phyloP scores from a whole-genome alignment of 352 stramenopile species.

The Globisporangium barbulae region DNA sequence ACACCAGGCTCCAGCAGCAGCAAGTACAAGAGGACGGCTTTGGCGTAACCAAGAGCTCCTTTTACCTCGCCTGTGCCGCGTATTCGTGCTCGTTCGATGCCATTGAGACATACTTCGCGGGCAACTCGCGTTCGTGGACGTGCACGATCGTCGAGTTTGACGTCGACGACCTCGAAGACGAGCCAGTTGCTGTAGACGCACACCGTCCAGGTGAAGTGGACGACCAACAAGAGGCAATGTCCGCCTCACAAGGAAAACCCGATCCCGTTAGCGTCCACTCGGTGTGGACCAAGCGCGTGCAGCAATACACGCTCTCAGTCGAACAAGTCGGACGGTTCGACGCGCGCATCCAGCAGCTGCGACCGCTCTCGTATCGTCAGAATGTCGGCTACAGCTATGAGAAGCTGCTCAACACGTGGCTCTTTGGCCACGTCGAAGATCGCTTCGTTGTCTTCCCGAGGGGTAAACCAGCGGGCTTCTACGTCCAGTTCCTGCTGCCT shows the following conservation, averaged over 20 bases:
- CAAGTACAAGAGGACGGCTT: neutral
- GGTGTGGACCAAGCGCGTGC: slow-evolving; percentile 15
- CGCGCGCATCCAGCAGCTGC: slow-evolving; percentile 14
- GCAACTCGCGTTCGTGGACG: slow-evolving; percentile 17
- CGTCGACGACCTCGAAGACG: slow-evolving; percentile 47
- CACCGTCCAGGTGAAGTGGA: slow-evolving; percentile 42
- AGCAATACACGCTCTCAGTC: slow-evolving; percentile 16
- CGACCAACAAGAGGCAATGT: neutral
- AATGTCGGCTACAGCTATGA: slow-evolving; percentile 18
- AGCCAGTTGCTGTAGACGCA: neutral
- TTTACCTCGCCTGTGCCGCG: slow-evolving; percentile 26
- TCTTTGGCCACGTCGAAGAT: slow-evolving; percentile 36
- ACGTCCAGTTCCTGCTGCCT: slow-evolving; percentile 63
- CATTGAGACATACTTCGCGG: slow-evolving; percentile 17
- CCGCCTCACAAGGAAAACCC: neutral
- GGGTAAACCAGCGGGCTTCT: slow-evolving; percentile 43
- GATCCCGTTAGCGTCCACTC: neutral
- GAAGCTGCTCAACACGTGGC: slow-evolving; percentile 28
- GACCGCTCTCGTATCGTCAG: slow-evolving; percentile 3
- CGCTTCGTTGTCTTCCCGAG: slow-evolving; percentile 50
- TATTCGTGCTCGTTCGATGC: slow-evolving; percentile 29
- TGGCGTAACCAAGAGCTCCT: slow-evolving; percentile 5
- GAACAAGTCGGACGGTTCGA: slow-evolving; percentile 22
- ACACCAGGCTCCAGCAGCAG: neutral
- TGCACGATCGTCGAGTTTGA: slow-evolving; percentile 48